Evolutionary conservation across 164 flowering plant genomes (phyloP), one percentile per base, ranked within the genome.

Genomic region (Annona squamosa): DNA sequence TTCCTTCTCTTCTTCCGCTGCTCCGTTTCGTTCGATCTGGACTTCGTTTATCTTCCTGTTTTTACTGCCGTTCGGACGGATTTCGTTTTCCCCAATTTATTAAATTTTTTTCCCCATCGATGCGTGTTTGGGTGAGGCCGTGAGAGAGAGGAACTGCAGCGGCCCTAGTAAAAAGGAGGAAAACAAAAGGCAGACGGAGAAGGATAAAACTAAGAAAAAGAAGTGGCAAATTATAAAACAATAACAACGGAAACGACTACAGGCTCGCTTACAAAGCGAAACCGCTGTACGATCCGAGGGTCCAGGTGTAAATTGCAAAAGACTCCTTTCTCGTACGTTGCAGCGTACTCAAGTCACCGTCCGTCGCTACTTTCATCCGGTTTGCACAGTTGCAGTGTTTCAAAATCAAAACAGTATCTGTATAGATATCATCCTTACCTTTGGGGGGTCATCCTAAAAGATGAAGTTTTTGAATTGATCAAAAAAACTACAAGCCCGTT

Each of bases 111-210:
- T 46, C 19, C 52, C n/a, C 26, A 17, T 46, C n/a, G 46, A 43
- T 46, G 45, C 46, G 5, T 68, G 19, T n/a, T 16, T 7, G 17
- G 52, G 19, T 63, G 19, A n/a, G 16, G 65, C 18, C 18, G 26
- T 48, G 41, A 59, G 43, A 71, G 37, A 26, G 37, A 26, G 37
- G 37, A 26, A 26, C 37, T 26, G 37, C 37, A 26, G 37, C 37
- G 37, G 41, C 73, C 73, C 73, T 71, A 71, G 73, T 71, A 71
- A 71, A 59, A 57, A 71, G 57, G 26, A 56, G 7, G 52, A 7
- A 18, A 42, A 63, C 19, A 16, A 44, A 64, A 44, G 66, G n/a
- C 16, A 1, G 52, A 46, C 5, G 47, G 16, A 45, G 46, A 2
- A 37, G 41, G 37, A 52, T 61, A 48, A 18, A 16, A 2, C 48